Percentiles rank a stretch among this genome's conserved stretches.
These are phyloP conservation scores for Cordyceps tenuipes DNA, from an alignment of 2,329 filamentous ascomycete species.

Conservation along the genomic window DNA sequence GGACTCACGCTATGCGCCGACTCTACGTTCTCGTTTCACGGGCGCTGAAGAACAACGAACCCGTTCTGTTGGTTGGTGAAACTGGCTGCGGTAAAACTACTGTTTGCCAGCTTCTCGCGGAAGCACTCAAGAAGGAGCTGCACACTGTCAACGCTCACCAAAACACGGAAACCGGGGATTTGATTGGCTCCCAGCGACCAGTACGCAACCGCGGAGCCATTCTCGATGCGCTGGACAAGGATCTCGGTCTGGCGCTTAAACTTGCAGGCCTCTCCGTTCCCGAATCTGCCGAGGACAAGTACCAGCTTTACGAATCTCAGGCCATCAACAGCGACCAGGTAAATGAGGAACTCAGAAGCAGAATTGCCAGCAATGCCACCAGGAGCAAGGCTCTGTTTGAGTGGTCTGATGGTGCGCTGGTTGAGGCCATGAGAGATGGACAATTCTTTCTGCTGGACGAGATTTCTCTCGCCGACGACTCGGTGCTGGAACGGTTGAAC, in stretches of 20 bases:
- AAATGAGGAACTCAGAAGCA: constrained; percentile 38
- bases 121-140: constrained; percentile 66
- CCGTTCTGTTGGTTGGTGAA: constrained; percentile 88
- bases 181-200: constrained; percentile 91
- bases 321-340: constrained; percentile 40
- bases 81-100: constrained; percentile 98
- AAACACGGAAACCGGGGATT: constrained; percentile 93
- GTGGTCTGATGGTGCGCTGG: constrained; percentile 90
- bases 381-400: constrained; percentile 85
- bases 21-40: constrained; percentile 83
- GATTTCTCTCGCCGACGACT: constrained; percentile 95
- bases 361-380: constrained; percentile 39
- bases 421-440: constrained; percentile 85
- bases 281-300: constrained; percentile 44
- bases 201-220: constrained; percentile 76
- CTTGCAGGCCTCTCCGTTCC: constrained; percentile 31
- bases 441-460: constrained; percentile 93
- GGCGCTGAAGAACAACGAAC: constrained; percentile 83
- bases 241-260: constrained; percentile 44
- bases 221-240: constrained; percentile 54
- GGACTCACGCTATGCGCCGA: constrained; percentile 90
- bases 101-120: constrained; percentile 84
- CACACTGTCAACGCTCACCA: constrained; percentile 96
- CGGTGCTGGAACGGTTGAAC: constrained; percentile 90
- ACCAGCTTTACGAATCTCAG: constrained; percentile 44